These are phyloP conservation scores for Blastocystis sp. DNA, from an alignment of 352 stramenopile species.

Conservation along the genomic window DNA sequence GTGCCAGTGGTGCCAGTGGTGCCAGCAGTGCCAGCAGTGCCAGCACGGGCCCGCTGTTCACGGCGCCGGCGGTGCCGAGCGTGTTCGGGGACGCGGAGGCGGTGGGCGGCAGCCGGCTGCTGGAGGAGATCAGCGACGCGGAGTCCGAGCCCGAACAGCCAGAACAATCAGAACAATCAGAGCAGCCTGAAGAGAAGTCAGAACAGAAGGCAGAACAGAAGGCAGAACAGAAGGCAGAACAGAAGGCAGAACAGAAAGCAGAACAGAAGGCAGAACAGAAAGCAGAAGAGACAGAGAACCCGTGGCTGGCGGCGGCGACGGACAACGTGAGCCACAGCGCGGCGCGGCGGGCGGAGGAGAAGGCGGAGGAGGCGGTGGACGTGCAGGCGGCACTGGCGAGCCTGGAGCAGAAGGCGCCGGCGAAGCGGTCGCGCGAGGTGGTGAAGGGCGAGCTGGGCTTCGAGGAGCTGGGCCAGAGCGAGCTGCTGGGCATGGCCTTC, in stretches of 20 bases:
- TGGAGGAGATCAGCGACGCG: background rate
- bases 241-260: background rate
- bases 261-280: no score
- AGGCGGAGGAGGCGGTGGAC: conserved; percentile 65
- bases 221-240: no score
- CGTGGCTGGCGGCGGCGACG: conserved; percentile 7
- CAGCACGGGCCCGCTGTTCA: conserved; percentile 31
- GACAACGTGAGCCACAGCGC: background rate
- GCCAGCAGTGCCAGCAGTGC: no score
- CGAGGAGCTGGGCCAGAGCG: conserved; percentile 75
- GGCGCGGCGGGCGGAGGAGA: conserved; percentile 16
- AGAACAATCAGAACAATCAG: background rate
- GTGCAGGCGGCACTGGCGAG: conserved; percentile 52
- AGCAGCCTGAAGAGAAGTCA: background rate
- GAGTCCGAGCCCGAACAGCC: background rate
- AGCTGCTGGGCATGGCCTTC: conserved; percentile 90
- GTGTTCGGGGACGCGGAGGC: conserved; percentile 23
- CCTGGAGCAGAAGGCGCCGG: conserved; percentile 65
- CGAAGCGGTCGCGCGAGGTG: conserved; percentile 69
- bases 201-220: no score
- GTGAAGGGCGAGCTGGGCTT: conserved; percentile 16
- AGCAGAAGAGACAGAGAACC: background rate
- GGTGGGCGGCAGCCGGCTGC: background rate
- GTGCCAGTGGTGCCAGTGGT: background rate
- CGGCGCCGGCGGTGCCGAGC: background rate